These are phyloP conservation scores for Cyclotella cryptica DNA, from an alignment of 108 stramenopile genomes.

Conservation along the genomic window DNA sequence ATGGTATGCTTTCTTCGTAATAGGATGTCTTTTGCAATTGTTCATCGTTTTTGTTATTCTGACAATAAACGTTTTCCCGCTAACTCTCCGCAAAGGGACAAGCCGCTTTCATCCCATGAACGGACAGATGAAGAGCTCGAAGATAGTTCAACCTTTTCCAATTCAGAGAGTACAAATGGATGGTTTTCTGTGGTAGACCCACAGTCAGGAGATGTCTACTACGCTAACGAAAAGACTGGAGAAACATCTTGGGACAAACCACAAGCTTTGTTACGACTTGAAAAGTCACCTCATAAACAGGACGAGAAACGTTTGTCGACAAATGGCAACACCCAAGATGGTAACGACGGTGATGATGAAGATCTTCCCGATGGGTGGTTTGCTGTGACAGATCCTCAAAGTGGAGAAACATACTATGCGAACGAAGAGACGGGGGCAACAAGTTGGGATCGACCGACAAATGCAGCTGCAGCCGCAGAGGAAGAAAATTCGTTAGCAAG, in stretches of 20 bases:
- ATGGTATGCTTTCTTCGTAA: constrained; percentile 12
- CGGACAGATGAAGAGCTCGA: constrained; percentile 12
- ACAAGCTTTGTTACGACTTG: constrained; percentile 18
- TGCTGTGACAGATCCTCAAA: constrained; percentile 1
- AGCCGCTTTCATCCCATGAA: neutral
- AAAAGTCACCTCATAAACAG: neutral
- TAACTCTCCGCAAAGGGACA: too few species aligned
- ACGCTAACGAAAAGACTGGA: constrained; percentile 81
- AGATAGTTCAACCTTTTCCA: constrained; percentile 12
- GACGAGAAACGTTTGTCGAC: neutral
- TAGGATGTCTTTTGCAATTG: neutral
- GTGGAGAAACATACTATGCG: neutral
- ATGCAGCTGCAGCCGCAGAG: neutral
- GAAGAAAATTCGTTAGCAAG: neutral
- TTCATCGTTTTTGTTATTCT: too few species aligned
- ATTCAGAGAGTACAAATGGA: constrained; percentile 20
- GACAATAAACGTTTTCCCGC: too few species aligned
- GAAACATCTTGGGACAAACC: constrained; percentile 84
- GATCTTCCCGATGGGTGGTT: constrained; percentile 5
- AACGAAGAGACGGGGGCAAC: constrained; percentile 19
- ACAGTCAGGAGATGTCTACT: constrained; percentile 66
- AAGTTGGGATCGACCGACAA: constrained; percentile 2
- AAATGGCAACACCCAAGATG: neutral
- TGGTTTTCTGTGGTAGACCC: constrained; percentile 78
- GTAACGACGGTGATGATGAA: too few species aligned